These are phyloP conservation scores for Penicillium coffeae DNA, from an alignment of 495 filamentous ascomycete genomes.

Conservation along the genomic window DNA sequence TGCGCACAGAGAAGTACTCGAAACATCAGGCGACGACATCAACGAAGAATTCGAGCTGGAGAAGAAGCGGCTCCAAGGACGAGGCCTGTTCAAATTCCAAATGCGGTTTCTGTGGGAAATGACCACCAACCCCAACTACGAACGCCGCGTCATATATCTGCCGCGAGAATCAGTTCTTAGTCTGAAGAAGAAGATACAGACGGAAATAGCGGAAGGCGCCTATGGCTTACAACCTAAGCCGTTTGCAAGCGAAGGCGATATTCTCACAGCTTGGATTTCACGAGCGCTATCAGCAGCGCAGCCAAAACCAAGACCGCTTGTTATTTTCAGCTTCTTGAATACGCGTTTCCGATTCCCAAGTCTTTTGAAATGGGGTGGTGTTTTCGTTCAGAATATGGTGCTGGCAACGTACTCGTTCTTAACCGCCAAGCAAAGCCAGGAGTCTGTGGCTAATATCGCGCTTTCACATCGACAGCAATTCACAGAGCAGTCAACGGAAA, in stretches of 20 bases:
- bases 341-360: conserved; percentile 8
- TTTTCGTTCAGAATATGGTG: conserved; percentile 18
- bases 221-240: background rate
- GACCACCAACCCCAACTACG: conserved; percentile 3
- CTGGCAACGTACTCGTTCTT: conserved; percentile 16
- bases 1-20: background rate
- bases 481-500: conserved; percentile 10
- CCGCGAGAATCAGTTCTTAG: conserved; percentile 2
- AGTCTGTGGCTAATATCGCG: conserved; percentile 10
- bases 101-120: conserved; percentile 14
- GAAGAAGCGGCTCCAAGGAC: conserved; percentile 4
- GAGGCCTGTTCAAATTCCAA: conserved; percentile 1
- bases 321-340: conserved; percentile 12
- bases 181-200: background rate
- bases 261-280: conserved; percentile 13
- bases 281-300: conserved; percentile 6
- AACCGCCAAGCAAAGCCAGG: conserved; percentile 1
- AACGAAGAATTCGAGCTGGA: conserved; percentile 5
- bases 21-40: background rate
- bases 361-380: conserved; percentile 5
- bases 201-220: background rate
- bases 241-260: conserved; percentile 14
- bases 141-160: conserved; percentile 9
- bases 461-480: conserved; percentile 11
- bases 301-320: conserved; percentile 8